phyloP scores from a whole-genome alignment of 2,329 filamentous ascomycete genomes.

The Graphilbum fragrans region DNA sequence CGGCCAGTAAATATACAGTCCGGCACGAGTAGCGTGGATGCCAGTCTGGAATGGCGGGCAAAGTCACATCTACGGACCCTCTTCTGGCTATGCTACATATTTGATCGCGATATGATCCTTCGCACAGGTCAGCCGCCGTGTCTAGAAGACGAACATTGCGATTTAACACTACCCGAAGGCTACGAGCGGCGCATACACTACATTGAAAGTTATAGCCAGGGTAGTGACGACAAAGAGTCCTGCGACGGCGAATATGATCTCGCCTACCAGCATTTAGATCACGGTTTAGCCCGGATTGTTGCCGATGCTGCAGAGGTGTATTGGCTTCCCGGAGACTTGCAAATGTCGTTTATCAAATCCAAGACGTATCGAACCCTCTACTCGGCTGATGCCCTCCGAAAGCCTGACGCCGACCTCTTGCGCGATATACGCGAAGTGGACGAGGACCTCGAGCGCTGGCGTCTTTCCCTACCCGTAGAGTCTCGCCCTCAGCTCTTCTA shows the following conservation, averaged over 20 bases:
- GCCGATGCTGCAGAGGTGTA: conserved; percentile 9
- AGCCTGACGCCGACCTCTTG: conserved; percentile 41
- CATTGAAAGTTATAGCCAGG: background rate
- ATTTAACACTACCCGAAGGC: conserved; percentile 30
- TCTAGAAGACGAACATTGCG: conserved; percentile 38
- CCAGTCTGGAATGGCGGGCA: conserved; percentile 12
- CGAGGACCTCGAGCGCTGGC: conserved; percentile 42
- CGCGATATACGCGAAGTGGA: conserved; percentile 43
- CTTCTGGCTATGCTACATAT: conserved; percentile 42
- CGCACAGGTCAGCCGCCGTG: conserved; percentile 39
- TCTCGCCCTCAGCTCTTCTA: conserved; percentile 30
- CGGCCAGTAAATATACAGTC: background rate
- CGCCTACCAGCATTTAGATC: too few species aligned
- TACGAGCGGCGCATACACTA: background rate
- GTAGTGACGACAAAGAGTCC: background rate
- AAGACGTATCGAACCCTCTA: conserved; percentile 35
- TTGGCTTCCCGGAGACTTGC: conserved; percentile 33
- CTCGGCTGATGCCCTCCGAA: conserved; percentile 31
- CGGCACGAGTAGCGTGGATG: background rate
- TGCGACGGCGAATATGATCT: background rate
- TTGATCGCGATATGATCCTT: conserved; percentile 44
- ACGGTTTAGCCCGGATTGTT: background rate
- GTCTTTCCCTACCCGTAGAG: conserved; percentile 29
- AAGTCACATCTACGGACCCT: conserved; percentile 24
- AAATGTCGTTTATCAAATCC: conserved; percentile 38